Evolutionary conservation across 2,329 filamentous ascomycete genomes (phyloP).

Genomic region (Calonectria hongkongensis): DNA sequence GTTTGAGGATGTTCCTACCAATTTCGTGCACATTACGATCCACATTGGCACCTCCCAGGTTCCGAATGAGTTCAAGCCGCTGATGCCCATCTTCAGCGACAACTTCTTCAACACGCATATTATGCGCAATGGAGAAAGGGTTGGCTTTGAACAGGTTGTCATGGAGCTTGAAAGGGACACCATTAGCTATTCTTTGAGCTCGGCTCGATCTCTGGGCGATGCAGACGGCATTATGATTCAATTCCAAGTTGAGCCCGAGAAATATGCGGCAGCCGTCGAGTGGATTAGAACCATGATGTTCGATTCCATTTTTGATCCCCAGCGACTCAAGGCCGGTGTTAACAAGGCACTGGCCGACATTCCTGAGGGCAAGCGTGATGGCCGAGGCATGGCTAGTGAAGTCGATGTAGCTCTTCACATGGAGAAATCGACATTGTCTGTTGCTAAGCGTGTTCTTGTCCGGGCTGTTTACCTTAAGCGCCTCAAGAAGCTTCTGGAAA

Average conservation of each 20-base stretch:
- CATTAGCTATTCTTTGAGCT: slow-evolving; percentile 85
- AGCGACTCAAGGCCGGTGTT: slow-evolving; percentile 77
- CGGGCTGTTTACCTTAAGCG: slow-evolving; percentile 91
- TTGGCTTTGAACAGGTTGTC: slow-evolving; percentile 95
- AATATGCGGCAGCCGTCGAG: slow-evolving; percentile 86
- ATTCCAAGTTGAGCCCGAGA: slow-evolving; percentile 91
- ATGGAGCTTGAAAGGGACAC: slow-evolving; percentile 94
- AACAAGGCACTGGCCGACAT: slow-evolving; percentile 93
- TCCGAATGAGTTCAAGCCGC: slow-evolving; percentile 87
- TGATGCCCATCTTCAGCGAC: slow-evolving; percentile 89
- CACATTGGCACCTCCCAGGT: slow-evolving; percentile 86
- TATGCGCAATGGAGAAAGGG: slow-evolving; percentile 81
- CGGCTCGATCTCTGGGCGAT: slow-evolving; percentile 82
- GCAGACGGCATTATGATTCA: slow-evolving; percentile 87
- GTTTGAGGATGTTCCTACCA: slow-evolving; percentile 94
- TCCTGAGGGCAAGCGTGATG: slow-evolving; percentile 92
- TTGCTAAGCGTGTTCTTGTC: slow-evolving; percentile 88
- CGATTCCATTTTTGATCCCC: slow-evolving; percentile 89
- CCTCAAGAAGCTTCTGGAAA: slow-evolving; percentile 86
- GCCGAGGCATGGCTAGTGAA: slow-evolving; percentile 79
- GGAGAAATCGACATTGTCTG: slow-evolving; percentile 83
- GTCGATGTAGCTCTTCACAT: slow-evolving; percentile 87
- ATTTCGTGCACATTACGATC: slow-evolving; percentile 90
- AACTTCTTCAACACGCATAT: slow-evolving; percentile 98
- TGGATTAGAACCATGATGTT: slow-evolving; percentile 93